Conservation (phyloP, 306 rosid genomes). For the Malus sylvestris region DNA sequence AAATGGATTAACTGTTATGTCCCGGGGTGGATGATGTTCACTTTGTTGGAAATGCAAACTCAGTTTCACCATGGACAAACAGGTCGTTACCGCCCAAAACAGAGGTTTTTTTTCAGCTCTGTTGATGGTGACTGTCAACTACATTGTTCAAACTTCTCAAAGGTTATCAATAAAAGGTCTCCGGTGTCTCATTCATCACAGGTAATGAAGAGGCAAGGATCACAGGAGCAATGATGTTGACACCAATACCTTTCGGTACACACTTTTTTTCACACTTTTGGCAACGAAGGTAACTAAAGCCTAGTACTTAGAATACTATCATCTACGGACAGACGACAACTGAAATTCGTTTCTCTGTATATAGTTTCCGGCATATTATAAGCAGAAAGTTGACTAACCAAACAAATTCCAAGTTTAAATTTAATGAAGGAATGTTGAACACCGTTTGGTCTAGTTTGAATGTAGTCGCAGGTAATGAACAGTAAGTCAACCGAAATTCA, state of each 20-base stretch:
- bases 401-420: not conserved
- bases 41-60: too few relatives aligned
- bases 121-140: conserved; percentile 22
- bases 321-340: conserved; percentile 5
- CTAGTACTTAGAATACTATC: conserved; percentile 4
- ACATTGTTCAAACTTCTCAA: conserved; percentile 6
- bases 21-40: too few relatives aligned
- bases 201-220: conserved; percentile 16
- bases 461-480: not conserved
- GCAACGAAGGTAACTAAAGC: conserved; percentile 1
- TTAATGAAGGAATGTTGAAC: conserved; percentile 14
- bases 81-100: too few relatives aligned
- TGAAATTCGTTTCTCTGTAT: conserved; percentile 10
- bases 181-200: conserved; percentile 13
- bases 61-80: too few relatives aligned
- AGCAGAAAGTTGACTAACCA: conserved; percentile 20
- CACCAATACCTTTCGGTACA: conserved; percentile 6
- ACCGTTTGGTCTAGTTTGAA: not conserved
- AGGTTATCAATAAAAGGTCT: conserved; percentile 16
- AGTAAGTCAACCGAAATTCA: conserved; percentile 1
- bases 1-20: too few relatives aligned
- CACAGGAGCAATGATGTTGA: conserved; percentile 30
- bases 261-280: conserved; percentile 5
- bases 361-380: conserved; percentile 7
- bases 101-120: too few relatives aligned